phyloP scores from a whole-genome alignment of 2,329 filamentous ascomycete species.

The Xylariomycetidae sp. region DNA sequence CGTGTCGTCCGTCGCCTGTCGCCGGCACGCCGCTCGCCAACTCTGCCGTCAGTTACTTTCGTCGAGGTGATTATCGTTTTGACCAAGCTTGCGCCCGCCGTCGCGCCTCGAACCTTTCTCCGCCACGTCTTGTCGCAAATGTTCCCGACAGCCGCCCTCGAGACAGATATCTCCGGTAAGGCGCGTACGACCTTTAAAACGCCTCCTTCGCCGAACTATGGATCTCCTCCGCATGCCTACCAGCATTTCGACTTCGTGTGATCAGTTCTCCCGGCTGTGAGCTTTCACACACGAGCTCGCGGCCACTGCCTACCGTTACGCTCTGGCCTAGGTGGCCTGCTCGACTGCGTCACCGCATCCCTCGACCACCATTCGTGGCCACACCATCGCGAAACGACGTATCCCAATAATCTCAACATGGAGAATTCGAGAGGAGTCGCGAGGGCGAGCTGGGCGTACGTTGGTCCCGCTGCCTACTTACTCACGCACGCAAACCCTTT shows the following conservation, averaged over 20 bases:
- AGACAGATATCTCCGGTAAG: constrained; percentile 19
- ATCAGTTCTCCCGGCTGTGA: constrained; percentile 24
- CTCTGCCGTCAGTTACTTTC: background rate
- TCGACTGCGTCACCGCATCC: constrained; percentile 4
- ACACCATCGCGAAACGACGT: constrained; percentile 2
- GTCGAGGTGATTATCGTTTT: constrained; percentile 9
- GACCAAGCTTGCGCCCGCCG: too few species aligned
- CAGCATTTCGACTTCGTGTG: constrained; percentile 25
- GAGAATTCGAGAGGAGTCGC: constrained; percentile 22
- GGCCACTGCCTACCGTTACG: constrained; percentile 11
- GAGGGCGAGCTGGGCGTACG: constrained; percentile 23
- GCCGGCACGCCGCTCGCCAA: too few species aligned
- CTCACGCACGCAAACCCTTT: too few species aligned
- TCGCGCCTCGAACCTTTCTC: too few species aligned
- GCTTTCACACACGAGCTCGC: constrained; percentile 17
- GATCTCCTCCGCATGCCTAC: constrained; percentile 21
- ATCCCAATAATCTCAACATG: constrained; percentile 12
- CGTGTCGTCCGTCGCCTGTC: too few species aligned
- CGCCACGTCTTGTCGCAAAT: constrained; percentile 24
- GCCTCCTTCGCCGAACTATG: constrained; percentile 24
- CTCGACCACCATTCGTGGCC: constrained; percentile 5
- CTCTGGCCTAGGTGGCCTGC: constrained; percentile 13
- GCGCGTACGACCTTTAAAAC: constrained; percentile 15
- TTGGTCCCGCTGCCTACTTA: constrained; percentile 11
- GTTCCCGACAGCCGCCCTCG: constrained; percentile 21